phyloP scores from a whole-genome alignment of 495 filamentous ascomycete genomes.

The Aspergillus bertholletiae region DNA sequence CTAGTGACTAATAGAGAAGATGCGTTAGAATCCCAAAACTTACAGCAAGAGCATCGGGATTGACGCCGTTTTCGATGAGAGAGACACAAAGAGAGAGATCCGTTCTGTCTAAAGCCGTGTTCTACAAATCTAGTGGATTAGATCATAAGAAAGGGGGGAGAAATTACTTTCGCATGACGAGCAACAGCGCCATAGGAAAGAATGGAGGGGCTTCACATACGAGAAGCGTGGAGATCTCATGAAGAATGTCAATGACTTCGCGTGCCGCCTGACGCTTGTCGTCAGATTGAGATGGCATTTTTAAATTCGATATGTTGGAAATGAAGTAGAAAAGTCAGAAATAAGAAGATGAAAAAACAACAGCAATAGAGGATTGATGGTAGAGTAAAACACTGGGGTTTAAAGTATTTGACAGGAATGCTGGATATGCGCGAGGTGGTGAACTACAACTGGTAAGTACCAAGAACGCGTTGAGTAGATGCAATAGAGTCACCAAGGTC shows the following conservation, averaged over 20 bases:
- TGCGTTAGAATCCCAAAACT: constrained; percentile 11
- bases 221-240: constrained; percentile 87
- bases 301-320: too few relatives aligned
- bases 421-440: too few relatives aligned
- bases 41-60: constrained; percentile 93
- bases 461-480: too few relatives aligned
- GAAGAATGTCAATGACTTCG: constrained; percentile 91
- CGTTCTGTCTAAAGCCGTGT: constrained; percentile 85
- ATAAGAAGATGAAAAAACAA: too few relatives aligned
- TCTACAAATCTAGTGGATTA: constrained; percentile 48
- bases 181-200: constrained; percentile 4
- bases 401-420: too few relatives aligned
- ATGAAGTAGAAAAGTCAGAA: too few relatives aligned
- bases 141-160: neutral
- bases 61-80: constrained; percentile 94
- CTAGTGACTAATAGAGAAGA: neutral
- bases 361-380: too few relatives aligned
- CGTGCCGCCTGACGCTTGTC: constrained; percentile 88
- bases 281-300: constrained; percentile 42
- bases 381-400: too few relatives aligned
- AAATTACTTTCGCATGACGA: neutral
- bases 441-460: too few relatives aligned
- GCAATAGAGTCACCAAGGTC: too few relatives aligned
- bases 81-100: constrained; percentile 92
- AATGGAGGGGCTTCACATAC: constrained; percentile 44